Evolutionary conservation across 495 filamentous ascomycete genomes (phyloP).

Genomic region (Pyronema domesticum): DNA sequence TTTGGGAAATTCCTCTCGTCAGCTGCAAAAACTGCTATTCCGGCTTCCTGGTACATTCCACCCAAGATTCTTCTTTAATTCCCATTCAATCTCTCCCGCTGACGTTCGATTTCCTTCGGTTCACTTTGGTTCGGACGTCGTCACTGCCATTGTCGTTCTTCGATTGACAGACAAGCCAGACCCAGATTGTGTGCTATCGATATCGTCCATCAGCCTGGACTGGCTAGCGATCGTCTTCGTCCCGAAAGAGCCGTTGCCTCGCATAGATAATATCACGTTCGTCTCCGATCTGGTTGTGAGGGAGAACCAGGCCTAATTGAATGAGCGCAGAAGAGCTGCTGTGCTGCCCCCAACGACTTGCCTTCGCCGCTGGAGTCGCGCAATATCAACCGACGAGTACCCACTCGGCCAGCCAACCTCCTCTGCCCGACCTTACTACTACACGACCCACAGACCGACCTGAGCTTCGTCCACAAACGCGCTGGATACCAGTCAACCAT

Average conservation of each 20-base stretch:
- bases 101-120: not conserved
- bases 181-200: no score
- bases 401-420: not conserved
- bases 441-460: not conserved
- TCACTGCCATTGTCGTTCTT: not conserved
- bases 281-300: not conserved
- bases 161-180: not conserved
- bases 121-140: not conserved
- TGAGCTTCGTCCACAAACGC: no score
- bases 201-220: not conserved
- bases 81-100: not conserved
- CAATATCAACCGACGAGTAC: not conserved
- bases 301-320: not conserved
- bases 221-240: not conserved
- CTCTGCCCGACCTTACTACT: not conserved
- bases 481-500: no score
- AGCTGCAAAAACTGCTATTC: not conserved
- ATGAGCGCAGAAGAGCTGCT: not conserved
- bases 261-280: not conserved
- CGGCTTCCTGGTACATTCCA: not conserved
- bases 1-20: not conserved
- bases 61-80: not conserved
- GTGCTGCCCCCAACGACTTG: no score
- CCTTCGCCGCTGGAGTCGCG: no score
- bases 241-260: not conserved